phyloP scores from a whole-genome alignment of 2,329 filamentous ascomycete species.

The Cytospora schulzeri region DNA sequence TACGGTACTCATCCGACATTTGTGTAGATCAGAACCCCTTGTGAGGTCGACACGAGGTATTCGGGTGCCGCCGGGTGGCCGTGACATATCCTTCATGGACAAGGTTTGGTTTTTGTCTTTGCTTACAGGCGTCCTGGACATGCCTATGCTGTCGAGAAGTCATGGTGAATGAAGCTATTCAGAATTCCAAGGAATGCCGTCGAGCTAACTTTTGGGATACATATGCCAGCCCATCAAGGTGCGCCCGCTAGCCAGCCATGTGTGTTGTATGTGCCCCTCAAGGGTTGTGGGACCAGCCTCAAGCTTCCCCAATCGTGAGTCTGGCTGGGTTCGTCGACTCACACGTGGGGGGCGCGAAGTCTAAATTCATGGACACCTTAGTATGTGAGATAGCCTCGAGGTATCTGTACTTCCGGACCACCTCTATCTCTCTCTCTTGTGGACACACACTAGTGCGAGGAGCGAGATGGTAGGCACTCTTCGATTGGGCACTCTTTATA shows the following conservation, averaged over 20 bases:
- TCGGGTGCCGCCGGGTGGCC: too few relatives aligned
- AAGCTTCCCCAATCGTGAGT: slow-evolving; percentile 9
- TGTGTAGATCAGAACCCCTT: too few relatives aligned
- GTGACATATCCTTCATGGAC: too few relatives aligned
- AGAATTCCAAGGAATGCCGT: slow-evolving; percentile 14
- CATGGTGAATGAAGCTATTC: slow-evolving; percentile 17
- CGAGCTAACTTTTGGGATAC: slow-evolving; percentile 17
- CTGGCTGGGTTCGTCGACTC: slow-evolving; percentile 2
- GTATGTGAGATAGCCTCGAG: not conserved
- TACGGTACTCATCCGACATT: too few relatives aligned
- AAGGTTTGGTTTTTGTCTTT: too few relatives aligned
- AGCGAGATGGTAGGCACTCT: slow-evolving; percentile 2
- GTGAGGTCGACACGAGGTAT: too few relatives aligned
- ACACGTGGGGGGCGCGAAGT: slow-evolving; percentile 11
- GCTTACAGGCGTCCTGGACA: slow-evolving; percentile 7
- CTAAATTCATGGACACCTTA: not conserved
- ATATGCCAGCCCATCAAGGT: slow-evolving; percentile 1
- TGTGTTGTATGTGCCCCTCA: not conserved
- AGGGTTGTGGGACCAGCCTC: not conserved
- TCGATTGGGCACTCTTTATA: slow-evolving; percentile 12
- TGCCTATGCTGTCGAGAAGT: slow-evolving; percentile 1
- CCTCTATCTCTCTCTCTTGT: not conserved
- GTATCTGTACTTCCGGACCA: slow-evolving; percentile 19
- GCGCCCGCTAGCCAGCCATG: not conserved
- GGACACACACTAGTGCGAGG: not conserved